Conservation (phyloP, 1,284 basidiomycete species). For the Fomitopsis betulina region DNA sequence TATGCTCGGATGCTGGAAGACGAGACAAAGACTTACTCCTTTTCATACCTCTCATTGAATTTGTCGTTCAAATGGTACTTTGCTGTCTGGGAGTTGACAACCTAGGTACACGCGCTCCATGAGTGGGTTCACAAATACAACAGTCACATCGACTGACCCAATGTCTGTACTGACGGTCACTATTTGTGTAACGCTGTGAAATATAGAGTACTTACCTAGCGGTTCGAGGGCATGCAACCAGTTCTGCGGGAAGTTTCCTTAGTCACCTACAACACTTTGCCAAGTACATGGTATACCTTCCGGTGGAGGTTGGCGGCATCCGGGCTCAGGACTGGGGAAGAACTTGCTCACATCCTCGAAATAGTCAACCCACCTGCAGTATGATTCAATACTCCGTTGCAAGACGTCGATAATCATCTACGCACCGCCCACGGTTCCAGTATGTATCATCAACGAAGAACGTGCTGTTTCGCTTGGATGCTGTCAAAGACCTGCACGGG, state of each 20-base stretch:
- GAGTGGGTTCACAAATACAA: conserved; percentile 6
- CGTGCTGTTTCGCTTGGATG: conserved; percentile 26
- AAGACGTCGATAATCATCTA: conserved; percentile 3
- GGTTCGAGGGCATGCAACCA: conserved; percentile 67
- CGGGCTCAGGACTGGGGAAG: conserved; percentile 64
- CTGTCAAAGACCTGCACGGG: conserved; percentile 24
- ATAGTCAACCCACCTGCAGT: conserved; percentile 56
- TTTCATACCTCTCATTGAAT: conserved; percentile 54
- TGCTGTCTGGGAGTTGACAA: conserved; percentile 59
- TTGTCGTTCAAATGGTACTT: conserved; percentile 56
- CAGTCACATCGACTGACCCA: conserved; percentile 44
- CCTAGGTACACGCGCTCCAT: conserved; percentile 28
- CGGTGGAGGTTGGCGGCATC: conserved; percentile 55
- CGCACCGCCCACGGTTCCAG: conserved; percentile 68
- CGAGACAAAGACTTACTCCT: conserved; percentile 32
- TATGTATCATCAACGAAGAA: conserved; percentile 38
- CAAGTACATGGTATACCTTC: conserved; percentile 38
- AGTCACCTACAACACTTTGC: not conserved
- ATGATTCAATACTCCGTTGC: not conserved
- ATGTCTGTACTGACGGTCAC: conserved; percentile 38
- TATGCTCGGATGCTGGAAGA: not conserved
- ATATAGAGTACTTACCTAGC: conserved; percentile 41
- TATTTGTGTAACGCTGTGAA: conserved; percentile 1
- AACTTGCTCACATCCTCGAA: conserved; percentile 50
- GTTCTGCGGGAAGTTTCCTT: conserved; percentile 34